Evolutionary conservation across 768 basidiomycete genomes (phyloP).

Genomic region (Rhizopogon sp.): DNA sequence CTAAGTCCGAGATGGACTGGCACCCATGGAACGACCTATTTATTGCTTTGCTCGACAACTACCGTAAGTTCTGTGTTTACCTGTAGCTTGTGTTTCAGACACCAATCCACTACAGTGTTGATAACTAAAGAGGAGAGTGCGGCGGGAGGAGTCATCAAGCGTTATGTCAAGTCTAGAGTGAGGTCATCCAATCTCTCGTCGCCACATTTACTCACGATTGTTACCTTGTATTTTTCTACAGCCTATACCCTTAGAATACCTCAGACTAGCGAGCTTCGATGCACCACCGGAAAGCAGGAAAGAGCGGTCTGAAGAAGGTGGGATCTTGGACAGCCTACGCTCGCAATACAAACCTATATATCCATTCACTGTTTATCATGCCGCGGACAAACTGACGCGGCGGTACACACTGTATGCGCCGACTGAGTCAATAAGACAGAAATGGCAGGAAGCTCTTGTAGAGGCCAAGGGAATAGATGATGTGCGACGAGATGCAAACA

Average conservation of each 20-base stretch:
- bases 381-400: conserved; percentile 46
- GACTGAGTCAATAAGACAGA: conserved; percentile 51
- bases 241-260: conserved; percentile 78
- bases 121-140: conserved; percentile 46
- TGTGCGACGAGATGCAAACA: conserved; percentile 65
- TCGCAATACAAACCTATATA: conserved; percentile 53
- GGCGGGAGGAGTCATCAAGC: conserved; percentile 40
- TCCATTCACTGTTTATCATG: conserved; percentile 77
- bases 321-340: conserved; percentile 51
- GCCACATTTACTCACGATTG: neutral
- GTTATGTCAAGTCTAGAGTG: conserved; percentile 64
- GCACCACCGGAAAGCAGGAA: conserved; percentile 56
- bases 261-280: conserved; percentile 66
- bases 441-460: conserved; percentile 58
- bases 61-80: conserved; percentile 42
- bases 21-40: conserved; percentile 68
- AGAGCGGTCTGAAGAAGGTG: conserved; percentile 54
- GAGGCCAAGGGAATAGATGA: conserved; percentile 62
- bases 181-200: conserved; percentile 15
- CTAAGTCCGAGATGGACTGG: conserved; percentile 60
- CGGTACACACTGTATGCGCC: conserved; percentile 70
- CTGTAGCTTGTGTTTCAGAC: neutral
- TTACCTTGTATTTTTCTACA: conserved; percentile 23
- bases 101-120: conserved; percentile 20
- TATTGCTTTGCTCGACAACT: conserved; percentile 71